These are phyloP conservation scores for Trichoderma pleuroti DNA, from an alignment of 2,329 filamentous ascomycete genomes.

Conservation along the genomic window DNA sequence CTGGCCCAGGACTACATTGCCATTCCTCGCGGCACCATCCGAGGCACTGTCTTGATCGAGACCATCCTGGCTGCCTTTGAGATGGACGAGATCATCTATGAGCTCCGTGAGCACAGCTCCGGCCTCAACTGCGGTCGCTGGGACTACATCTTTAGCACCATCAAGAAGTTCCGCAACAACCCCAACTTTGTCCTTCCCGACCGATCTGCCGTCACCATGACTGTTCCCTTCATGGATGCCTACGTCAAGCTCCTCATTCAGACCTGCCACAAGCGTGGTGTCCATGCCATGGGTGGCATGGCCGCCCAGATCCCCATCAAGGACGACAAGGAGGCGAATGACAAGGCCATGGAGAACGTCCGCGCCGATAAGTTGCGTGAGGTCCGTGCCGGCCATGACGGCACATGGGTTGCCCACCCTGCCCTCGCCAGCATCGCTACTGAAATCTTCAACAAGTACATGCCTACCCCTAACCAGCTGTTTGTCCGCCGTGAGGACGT, in stretches of 20 bases:
- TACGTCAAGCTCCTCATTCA: conserved; percentile 96
- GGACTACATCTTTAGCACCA: conserved; percentile 99
- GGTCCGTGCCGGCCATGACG: conserved; percentile 91
- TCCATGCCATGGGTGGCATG: conserved; percentile 99
- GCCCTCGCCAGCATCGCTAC: conserved; percentile 83
- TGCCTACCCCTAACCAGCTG: conserved; percentile 97
- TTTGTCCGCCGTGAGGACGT: conserved; percentile 89
- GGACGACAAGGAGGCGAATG: conserved; percentile 85
- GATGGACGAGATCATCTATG: conserved; percentile 99
- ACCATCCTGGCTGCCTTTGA: conserved; percentile 97
- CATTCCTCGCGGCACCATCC: conserved; percentile 85
- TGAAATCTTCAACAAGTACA: conserved; percentile 95
- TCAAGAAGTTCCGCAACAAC: conserved; percentile 99
- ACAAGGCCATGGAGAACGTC: conserved; percentile 89
- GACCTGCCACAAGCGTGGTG: conserved; percentile 92
- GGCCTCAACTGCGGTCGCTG: conserved; percentile 97
- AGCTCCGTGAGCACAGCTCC: conserved; percentile 92
- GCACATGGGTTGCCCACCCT: conserved; percentile 95
- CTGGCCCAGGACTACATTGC: conserved; percentile 89
- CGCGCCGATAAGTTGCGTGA: conserved; percentile 95
- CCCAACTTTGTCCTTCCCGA: conserved; percentile 90
- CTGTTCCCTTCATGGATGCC: conserved; percentile 94
- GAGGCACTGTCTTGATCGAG: conserved; percentile 93
- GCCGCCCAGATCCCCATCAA: conserved; percentile 99
- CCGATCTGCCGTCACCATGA: conserved; percentile 91